These are phyloP conservation scores for Backusella luteola DNA, from an alignment of 192 early-diverging fungal genomes.

Conservation along the genomic window DNA sequence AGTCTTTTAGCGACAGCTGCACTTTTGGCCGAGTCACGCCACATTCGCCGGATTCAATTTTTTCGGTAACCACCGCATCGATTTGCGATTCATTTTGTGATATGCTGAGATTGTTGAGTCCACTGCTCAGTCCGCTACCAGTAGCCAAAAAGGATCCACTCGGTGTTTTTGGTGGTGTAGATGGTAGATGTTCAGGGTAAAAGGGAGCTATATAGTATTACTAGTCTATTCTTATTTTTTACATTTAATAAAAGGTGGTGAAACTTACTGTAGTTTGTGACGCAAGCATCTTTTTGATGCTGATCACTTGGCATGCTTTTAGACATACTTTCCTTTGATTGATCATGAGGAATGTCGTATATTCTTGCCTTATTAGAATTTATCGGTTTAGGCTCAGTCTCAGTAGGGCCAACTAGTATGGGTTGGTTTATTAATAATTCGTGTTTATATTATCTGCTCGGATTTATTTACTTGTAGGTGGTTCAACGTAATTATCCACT, in stretches of 20 bases:
- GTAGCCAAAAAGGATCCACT: neutral
- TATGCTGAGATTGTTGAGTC: neutral
- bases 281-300: neutral
- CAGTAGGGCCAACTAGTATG: slow-evolving; percentile 3
- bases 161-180: slow-evolving; percentile 6
- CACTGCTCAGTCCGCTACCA: neutral
- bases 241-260: neutral
- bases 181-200: slow-evolving; percentile 4
- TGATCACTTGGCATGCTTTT: neutral
- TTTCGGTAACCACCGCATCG: neutral
- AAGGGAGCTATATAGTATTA: neutral
- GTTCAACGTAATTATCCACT: neutral
- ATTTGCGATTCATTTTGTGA: neutral
- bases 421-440: neutral
- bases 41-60: neutral
- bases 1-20: slow-evolving; percentile 8
- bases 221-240: neutral
- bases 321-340: neutral
- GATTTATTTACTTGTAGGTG: neutral
- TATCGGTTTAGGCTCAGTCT: neutral
- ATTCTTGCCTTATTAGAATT: neutral
- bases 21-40: neutral
- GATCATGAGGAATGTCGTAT: neutral
- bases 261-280: slow-evolving; percentile 9
- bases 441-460: neutral